Conservation (phyloP, 2,329 filamentous ascomycete genomes). For the Claviceps purpurea region DNA sequence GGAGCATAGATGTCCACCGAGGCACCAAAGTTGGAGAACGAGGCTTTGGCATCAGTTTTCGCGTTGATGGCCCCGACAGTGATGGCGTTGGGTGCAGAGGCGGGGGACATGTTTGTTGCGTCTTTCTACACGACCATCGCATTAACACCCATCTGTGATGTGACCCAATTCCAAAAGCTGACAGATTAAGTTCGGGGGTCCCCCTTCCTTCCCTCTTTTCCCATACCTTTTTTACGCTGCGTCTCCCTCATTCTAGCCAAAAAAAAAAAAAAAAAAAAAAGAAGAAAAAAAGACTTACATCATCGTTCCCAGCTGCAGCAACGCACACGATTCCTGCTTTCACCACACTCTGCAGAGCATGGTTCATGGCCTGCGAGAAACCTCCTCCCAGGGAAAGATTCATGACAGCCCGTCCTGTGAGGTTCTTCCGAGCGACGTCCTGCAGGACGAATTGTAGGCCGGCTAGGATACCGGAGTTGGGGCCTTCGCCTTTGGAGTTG, state of each 20-base stretch:
- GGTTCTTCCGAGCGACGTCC: slow-evolving; percentile 28
- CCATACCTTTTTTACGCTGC: no score
- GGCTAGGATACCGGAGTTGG: slow-evolving; percentile 33
- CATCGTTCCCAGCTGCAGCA: slow-evolving; percentile 48
- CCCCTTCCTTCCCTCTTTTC: no score
- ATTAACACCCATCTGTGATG: no score
- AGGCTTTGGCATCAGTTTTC: slow-evolving; percentile 31
- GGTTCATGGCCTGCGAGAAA: slow-evolving; percentile 36
- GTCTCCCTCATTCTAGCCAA: no score
- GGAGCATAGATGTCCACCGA: slow-evolving; percentile 42
- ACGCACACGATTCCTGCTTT: slow-evolving; percentile 40
- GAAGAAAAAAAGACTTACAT: slow-evolving; percentile 16
- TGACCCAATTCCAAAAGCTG: no score
- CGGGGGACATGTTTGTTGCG: slow-evolving; percentile 37
- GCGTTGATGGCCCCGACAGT: slow-evolving; percentile 47
- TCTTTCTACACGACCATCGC: slow-evolving; percentile 22
- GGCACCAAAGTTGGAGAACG: slow-evolving; percentile 45
- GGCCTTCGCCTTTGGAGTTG: slow-evolving; percentile 25
- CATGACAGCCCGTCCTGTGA: slow-evolving; percentile 42
- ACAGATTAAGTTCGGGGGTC: no score
- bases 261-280: no score
- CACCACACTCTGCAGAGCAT: slow-evolving; percentile 36
- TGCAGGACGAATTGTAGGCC: slow-evolving; percentile 43
- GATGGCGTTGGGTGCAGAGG: slow-evolving; percentile 41
- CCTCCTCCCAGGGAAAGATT: slow-evolving; percentile 49